Evolutionary conservation across 2,329 filamentous ascomycete species (phyloP), one percentile per base, ranked within the genome.

Genomic region (Fonsecaea nubica): DNA sequence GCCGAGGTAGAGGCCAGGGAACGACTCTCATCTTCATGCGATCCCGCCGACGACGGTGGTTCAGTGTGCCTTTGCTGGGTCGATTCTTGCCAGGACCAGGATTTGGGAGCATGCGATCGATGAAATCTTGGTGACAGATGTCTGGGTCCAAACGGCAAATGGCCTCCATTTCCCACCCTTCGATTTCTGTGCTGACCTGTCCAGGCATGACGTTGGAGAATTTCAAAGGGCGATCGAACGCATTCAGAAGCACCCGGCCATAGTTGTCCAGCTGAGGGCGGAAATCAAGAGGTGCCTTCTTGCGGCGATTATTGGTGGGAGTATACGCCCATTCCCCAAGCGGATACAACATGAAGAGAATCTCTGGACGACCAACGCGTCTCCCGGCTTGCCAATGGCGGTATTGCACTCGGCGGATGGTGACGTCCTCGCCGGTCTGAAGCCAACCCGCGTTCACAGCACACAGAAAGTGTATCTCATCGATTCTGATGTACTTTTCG

Each of bases 101-200:
- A 38, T 62, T 45, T 2, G 33, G 33, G 13, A 64, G 35, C 63
- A 68, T 68, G 12, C 66, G 66, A 45, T 66, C 63, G 33, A 66
- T 40, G 40, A 68, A 68, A 33, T 68, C 66, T 53, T 68, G 63
- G 40, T 57, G 52, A 50, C 66, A 66, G n/a, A 68, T 48, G 38
- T 63, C 59, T n/a, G 66, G 54, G 21, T 68, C 63, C 32, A 62
- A 32, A 15, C 66, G 66, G 50, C 58, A 68, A 5, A 65, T 12
- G 7, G 63, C 66, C 45, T 68, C 66, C 63, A 68, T 68, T 40
- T 65, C 63, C 63, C 66, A 68, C 6, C 63, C 66, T 50, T 68
- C 66, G 32, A 68, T 66, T 52, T 68, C 63, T 6, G 63, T 66
- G 33, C 58, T 63, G 45, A 65, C 35, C 30, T 54, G 40, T n/a